Base-by-base conservation (phyloP, 805 yeast species). In the Cyberlindnera meyerae region DNA sequence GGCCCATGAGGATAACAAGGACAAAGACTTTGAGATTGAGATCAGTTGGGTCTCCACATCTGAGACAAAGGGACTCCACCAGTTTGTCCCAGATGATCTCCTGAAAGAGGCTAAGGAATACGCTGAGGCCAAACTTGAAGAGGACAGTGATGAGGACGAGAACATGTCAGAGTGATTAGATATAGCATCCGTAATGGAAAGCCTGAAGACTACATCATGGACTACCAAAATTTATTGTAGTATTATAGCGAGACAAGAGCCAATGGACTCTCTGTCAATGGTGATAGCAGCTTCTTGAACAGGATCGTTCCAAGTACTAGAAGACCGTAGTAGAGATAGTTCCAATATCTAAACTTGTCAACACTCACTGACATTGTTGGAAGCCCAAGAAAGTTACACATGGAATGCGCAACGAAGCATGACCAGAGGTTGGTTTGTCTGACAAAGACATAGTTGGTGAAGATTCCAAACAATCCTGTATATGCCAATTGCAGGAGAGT, bases 1-100 rank as follows among this genome's bases (percentile, higher is more conserved):
- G 46, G 97, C 97, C 2, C 98, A 94, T 57, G 99, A 93, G 65
- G 98, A 93, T 57, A 87, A 88, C 63, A 93, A 90, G 62, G 98
- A 93, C 60, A 93, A 90, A 63, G 97, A 89, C 42, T 93, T 88
- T 58, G 98, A 93, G 64, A 71, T 93, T 47, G 99, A 93, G 57
- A 72, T 93, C 54, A 76, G 93, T 48, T 93, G 98, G 98, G 78
- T 79, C 37, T 78, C 90, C 25, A 55, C 59, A 25, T 72, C 75
- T 20, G 90, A 82, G 54, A 90, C 97, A 6, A 73, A 72, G 5
- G 94, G 96, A 13, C 58, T 68, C 42, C 97, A 93, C 60, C 75
- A 78, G 57, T 73, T 76, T 48, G 85, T 93, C 29, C 95, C 96
- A 17, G 79, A 75, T 29, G 90, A 77, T 13, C 61, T 90, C 46